Base-by-base conservation (phyloP, 2,329 filamentous ascomycete species). In the Trichoderma sp. region DNA sequence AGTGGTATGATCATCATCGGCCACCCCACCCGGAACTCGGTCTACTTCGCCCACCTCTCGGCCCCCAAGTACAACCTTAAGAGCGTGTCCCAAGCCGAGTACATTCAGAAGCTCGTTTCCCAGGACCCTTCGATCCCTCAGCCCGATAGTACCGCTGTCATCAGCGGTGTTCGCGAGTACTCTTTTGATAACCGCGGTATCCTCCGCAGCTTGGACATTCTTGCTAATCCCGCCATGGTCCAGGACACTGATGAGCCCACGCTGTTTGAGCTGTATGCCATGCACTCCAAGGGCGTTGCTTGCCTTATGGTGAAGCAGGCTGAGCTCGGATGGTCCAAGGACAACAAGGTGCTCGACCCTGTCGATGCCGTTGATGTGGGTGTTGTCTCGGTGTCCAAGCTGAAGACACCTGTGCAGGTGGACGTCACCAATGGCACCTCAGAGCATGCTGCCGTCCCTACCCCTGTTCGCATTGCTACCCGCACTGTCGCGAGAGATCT, bases 221-320 rank as follows among this genome's bases (percentile, higher is more conserved):
- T 98, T 30, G 90, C 91, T 77, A 91, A 87, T 76, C 90, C 92
- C 39, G 88, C 91, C 70, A 88, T 89, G 73, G 83, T 86, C 7
- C 86, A 89, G 72, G 88, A 88, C 50, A 85, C 85, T 28, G 90
- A 92, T 26, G 92, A 96, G 74, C 89, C 89, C 17, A 90, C 91
- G 0, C 84, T 98, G 15, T 98, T 99, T 78, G 96, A 99, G 84
- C 87, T 99, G 11, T 99, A 99, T 80, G 92, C 94, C 36, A 97
- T 98, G 92, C 95, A 99, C 81, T 98, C 96, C 12, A 97, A 94
- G 83, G 96, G 96, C 73, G 94, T 98, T n/a, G 95, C 95, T 20
- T 95, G 93, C 77, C 81, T 98, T 68, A 91, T 90, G 74, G 90
- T 99, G 80, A 95, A 92, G 80, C 93, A 95, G 79, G 89, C 91